phyloP scores from a whole-genome alignment of 176 grass and related monocot genomes.

The Carex cristatella region DNA sequence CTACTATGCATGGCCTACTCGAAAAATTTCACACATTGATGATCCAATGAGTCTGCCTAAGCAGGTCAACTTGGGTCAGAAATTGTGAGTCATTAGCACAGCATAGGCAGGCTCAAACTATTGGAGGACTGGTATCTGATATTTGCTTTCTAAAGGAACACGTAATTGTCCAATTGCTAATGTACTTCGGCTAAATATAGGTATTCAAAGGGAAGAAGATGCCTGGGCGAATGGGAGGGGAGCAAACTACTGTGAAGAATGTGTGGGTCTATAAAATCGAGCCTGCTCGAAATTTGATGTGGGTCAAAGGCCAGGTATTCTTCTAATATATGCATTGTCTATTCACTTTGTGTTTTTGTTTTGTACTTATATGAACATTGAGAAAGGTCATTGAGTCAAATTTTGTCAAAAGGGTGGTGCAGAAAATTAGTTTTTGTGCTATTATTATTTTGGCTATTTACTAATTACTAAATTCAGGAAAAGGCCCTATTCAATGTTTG shows the following conservation, averaged over 20 bases:
- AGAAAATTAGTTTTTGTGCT: neutral
- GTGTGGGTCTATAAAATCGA: conserved; percentile 98
- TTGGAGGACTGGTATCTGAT: conserved; percentile 2
- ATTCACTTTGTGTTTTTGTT: neutral
- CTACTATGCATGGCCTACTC: neutral
- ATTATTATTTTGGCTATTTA: neutral
- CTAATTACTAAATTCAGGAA: neutral
- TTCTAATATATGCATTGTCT: neutral
- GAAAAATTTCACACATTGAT: neutral
- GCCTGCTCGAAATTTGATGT: conserved; percentile 88
- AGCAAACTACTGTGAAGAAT: conserved; percentile 81
- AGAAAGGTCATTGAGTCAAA: neutral
- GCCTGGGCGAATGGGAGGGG: conserved; percentile 91
- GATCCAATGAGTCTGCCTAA: neutral
- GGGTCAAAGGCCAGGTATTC: conserved; percentile 87
- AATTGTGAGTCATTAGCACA: neutral
- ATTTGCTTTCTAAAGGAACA: conserved; percentile 7
- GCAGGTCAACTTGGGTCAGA: neutral
- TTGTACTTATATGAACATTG: neutral
- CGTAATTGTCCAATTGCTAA: neutral
- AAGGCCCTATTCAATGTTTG: neutral
- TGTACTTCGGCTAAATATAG: conserved; percentile 26
- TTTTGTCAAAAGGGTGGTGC: neutral
- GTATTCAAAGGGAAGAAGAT: conserved; percentile 98
- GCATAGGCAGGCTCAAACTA: neutral